Percentiles rank a stretch among this genome's conserved stretches.
phyloP scores from a whole-genome alignment of 2,329 filamentous ascomycete species.

The Trichoderma guizhouense region DNA sequence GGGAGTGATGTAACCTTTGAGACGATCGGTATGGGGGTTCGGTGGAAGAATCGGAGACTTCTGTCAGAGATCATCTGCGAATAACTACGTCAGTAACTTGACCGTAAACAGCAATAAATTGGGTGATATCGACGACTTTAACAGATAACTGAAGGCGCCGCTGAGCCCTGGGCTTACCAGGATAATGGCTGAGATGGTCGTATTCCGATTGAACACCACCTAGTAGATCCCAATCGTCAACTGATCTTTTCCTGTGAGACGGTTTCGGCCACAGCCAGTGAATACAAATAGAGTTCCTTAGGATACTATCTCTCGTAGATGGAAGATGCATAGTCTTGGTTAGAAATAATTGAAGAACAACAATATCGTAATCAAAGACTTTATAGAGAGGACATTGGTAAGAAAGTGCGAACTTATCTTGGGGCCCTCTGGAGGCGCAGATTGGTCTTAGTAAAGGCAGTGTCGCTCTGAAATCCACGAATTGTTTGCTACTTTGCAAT shows the following conservation, averaged over 20 bases:
- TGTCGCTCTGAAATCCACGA: neutral
- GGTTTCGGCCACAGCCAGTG: neutral
- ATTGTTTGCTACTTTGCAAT: neutral
- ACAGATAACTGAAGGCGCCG: neutral
- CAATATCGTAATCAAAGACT: no score
- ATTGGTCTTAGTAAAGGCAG: neutral
- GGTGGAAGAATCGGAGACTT: neutral
- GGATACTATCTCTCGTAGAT: neutral
- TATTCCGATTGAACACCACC: neutral
- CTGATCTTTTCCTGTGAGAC: neutral
- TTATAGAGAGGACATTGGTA: no score
- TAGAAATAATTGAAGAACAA: no score
- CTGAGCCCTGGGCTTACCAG: neutral
- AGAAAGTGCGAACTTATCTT: neutral
- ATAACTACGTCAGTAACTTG: neutral
- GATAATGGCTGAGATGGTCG: neutral
- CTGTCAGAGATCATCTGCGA: neutral
- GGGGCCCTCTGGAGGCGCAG: neutral
- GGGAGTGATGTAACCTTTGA: neutral
- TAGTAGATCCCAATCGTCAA: neutral
- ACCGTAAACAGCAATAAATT: neutral
- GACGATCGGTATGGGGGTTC: neutral
- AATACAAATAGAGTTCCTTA: rapidly evolving
- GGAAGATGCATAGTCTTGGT: neutral
- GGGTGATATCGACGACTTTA: neutral